Evolutionary conservation across 495 filamentous ascomycete genomes (phyloP), one percentile per base, ranked within the genome.

Genomic region (Hypoxylon trugodes): DNA sequence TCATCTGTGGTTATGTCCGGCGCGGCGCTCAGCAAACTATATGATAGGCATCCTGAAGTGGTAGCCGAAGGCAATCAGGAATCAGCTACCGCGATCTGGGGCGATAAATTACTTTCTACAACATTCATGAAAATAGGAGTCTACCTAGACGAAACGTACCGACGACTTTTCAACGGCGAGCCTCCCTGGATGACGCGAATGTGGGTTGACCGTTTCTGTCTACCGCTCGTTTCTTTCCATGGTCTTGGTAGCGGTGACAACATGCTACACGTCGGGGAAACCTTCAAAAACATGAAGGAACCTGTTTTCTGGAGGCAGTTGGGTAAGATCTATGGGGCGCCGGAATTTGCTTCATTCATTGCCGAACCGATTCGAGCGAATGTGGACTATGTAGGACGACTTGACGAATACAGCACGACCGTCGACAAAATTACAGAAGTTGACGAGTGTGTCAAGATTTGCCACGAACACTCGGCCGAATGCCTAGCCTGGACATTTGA

Each of bases 401-500:
- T 64, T 6, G 76, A 76, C 42, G 76, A 76, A 32, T 45, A 56
- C 6, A 74, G 61, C 22, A 66, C 58, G 32, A 76, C 69, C 12
- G 42, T 75, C n/a, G 30, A 64, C 3, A 48, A 69, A 19, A 58
- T 79, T 30, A 61, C 30, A 18, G 70, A 56, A 26, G 70, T 61
- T 3, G 69, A 73, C 13, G 69, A 53, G 13, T 77, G 76, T 55
- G 56, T 68, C 38, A 54, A 63, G 6, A 68, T 74, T 3, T 81
- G 76, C 63, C 41, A 60, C 8, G 53, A 65, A 32, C 59, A 62
- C 1, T 24, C 51, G 7, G 36, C 46, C 5, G 56, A 7, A 7
- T 82, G 77, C 36, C 48, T 82, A 33, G 79, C 79, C 16, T 82
- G 79, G 79, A 74, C 73, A 8, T 82, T 75, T 66, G 74, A 80